phyloP scores from a whole-genome alignment of 1,139 yeast species.

The Candida tetrigidarum region DNA sequence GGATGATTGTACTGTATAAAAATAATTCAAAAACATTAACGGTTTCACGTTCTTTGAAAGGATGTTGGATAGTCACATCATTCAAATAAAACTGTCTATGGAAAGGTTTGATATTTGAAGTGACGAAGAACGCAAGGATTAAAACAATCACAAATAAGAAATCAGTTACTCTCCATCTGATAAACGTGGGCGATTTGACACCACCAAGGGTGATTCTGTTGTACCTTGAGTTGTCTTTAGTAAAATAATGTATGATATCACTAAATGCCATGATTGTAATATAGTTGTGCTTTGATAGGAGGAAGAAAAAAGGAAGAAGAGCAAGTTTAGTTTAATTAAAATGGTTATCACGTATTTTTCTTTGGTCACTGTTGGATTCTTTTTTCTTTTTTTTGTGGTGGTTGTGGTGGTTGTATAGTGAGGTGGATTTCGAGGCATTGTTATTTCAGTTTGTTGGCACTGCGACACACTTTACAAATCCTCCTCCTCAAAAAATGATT shows the following conservation, averaged over 20 bases:
- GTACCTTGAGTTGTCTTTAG: constrained; percentile 17
- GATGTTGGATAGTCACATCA: constrained; percentile 62
- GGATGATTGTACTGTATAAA: constrained; percentile 43
- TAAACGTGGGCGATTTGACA: constrained; percentile 25
- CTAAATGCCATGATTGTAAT: constrained; percentile 9
- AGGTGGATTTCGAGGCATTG: too few relatives aligned
- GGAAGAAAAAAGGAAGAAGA: background rate
- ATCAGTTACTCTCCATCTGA: constrained; percentile 68
- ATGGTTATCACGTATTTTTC: too few relatives aligned
- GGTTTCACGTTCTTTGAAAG: constrained; percentile 67
- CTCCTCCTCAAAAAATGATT: too few relatives aligned
- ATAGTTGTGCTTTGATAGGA: too few relatives aligned
- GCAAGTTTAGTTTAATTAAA: background rate
- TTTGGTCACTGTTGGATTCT: too few relatives aligned
- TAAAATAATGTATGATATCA: constrained; percentile 6
- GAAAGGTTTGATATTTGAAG: constrained; percentile 59
- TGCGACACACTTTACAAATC: too few relatives aligned
- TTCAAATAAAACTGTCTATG: constrained; percentile 64
- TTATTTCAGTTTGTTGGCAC: too few relatives aligned
- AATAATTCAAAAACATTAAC: constrained; percentile 47
- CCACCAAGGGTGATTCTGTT: constrained; percentile 67
- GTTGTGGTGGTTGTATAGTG: too few relatives aligned
- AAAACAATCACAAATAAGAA: constrained; percentile 46
- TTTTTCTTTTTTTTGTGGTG: too few relatives aligned
- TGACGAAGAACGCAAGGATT: constrained; percentile 45